Evolutionary conservation across 2,329 filamentous ascomycete genomes (phyloP), one percentile per base, ranked within the genome.

Genomic region (Fusarium concolor): DNA sequence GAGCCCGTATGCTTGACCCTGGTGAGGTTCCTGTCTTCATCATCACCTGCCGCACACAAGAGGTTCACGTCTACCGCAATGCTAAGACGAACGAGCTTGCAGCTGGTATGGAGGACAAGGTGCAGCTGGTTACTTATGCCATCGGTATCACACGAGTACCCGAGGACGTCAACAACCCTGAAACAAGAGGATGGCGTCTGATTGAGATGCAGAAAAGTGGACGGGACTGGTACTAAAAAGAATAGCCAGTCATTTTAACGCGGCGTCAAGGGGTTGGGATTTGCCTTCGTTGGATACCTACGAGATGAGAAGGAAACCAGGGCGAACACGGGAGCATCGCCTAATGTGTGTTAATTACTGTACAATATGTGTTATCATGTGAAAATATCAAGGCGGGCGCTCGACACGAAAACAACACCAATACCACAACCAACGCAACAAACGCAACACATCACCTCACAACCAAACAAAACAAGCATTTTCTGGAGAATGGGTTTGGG

Each of bases 161-260:
- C 3, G 96, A 99, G 77, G 96, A 99, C 73, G 95, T 98, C 71
- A 95, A 90, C 84, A 98, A 99, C 79, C 92, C 94, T 3, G 96
- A 99, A 83, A 99, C 96, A 12, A 88, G 94, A 76, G 96, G 96
- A 31, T 99, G 96, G 96, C 90, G 95, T 75, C 84, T 99, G 79
- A 98, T 99, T 77, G 96, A 99, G 83, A 89, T 99, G 84, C 96
- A 99, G 81, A 99, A 99, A 90, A 96, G 93, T 79, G 95, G 92
- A 56, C 89, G 96, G 76, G 96, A 99, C 82, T 98, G 86, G 80
- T 86, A 87, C 72, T 89, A 81, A 81, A 53, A 37, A 37, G 46
- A 39, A 52, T 31, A 31, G 29, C 29, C 52, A 53, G 56, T 67
- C 46, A 58, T 60, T 70, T 58, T 53, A 54, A 64, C 49, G 58